These are phyloP conservation scores for Neoboletus magnificus DNA, from an alignment of 768 basidiomycete genomes.

Conservation along the genomic window DNA sequence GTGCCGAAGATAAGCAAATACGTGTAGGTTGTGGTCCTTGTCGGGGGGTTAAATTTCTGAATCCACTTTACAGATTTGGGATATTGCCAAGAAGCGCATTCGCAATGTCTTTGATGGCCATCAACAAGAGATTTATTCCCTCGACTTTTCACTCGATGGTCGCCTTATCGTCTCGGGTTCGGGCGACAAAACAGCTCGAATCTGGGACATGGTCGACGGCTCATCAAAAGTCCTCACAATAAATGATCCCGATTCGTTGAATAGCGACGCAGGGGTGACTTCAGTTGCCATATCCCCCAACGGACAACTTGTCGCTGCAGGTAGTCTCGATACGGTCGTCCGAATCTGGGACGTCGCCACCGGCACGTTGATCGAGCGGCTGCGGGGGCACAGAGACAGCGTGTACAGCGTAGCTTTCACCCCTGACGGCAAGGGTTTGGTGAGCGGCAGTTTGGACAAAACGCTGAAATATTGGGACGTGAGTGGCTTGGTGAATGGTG, in stretches of 20 bases:
- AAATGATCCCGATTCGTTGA: conserved; percentile 49
- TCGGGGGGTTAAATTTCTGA: conserved; percentile 1
- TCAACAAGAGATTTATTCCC: conserved; percentile 90
- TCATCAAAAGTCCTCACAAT: conserved; percentile 36
- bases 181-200: conserved; percentile 67
- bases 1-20: conserved; percentile 91
- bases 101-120: conserved; percentile 84
- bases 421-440: conserved; percentile 83
- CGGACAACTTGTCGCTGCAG: conserved; percentile 62
- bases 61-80: conserved; percentile 72
- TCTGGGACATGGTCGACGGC: conserved; percentile 57
- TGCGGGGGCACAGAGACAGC: conserved; percentile 77
- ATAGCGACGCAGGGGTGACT: conserved; percentile 66
- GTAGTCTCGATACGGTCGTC: conserved; percentile 72
- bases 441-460: conserved; percentile 89
- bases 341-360: conserved; percentile 76
- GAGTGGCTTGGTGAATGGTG: conserved; percentile 30
- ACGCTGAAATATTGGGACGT: conserved; percentile 88
- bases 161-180: conserved; percentile 86
- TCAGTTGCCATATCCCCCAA: conserved; percentile 77
- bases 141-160: conserved; percentile 88
- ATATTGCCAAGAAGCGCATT: conserved; percentile 77
- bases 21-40: conserved; percentile 49
- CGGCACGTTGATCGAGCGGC: conserved; percentile 63
- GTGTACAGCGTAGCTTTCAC: conserved; percentile 92